Base-by-base conservation (phyloP, 306 rosid genomes). In the Fragaria ananassa region DNA sequence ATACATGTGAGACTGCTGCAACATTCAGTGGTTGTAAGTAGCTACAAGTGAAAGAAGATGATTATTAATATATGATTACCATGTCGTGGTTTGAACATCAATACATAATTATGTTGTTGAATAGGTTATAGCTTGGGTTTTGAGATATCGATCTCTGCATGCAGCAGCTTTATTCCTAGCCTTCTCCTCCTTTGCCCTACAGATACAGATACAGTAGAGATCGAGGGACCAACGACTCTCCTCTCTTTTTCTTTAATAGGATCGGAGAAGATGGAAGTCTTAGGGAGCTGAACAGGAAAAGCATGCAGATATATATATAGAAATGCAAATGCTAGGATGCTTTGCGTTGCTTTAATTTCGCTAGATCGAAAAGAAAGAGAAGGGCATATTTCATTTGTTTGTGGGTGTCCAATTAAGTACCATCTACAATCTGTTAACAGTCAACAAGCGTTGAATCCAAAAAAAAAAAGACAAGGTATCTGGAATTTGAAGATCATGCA, bases 51-150 rank as follows among this genome's bases (percentile, higher is more conserved):
- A 88, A 87, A 86, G 96, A 89, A 79, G 93, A 84, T 89, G 94
- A 93, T 93, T 82, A 93, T 93, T 89, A 90, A 77, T 87, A 68
- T 81, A 90, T 93, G 71, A 90, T 93, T 91, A 90, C 84, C 21
- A 70, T 80, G 90, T 54, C 82, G 86, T 85, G 41, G 42, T 68
- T 85, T 89, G 39, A 90, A 85, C 8, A 42, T 89, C 84, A 87
- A 87, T 81, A 45, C 58, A 86, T 87, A 83, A 87, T 83, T 82
- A 46, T 83, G 88, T 77, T 84, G 76, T 80, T 83, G 76, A 76
- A 78, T 78, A 86, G 88, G 81, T 82, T 86, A 89, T 88, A 83
- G 15, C 5, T 10, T 3, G 65, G 66, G 29, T 63, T 63, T 63
- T 31, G 68, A 63, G 68, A 63, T 15, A 63, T 63, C 68, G 44